phyloP scores from a whole-genome alignment of 2,329 filamentous ascomycete species.

The Paradendryphiella salina region DNA sequence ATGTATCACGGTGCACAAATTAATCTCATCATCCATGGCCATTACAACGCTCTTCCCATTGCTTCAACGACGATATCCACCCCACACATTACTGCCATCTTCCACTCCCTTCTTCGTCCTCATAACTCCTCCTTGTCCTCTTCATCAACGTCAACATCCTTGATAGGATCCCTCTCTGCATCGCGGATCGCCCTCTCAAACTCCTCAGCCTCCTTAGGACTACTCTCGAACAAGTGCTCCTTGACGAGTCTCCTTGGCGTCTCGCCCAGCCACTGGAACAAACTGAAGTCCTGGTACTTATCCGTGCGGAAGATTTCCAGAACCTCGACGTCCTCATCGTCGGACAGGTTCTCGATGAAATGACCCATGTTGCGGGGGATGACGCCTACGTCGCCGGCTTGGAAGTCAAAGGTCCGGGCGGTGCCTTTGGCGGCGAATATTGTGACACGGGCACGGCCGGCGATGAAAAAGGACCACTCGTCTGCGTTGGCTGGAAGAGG shows the following conservation, averaged over 20 bases:
- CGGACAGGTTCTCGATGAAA: constrained; percentile 76
- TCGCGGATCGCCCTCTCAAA: constrained; percentile 66
- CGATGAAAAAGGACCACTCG: constrained; percentile 80
- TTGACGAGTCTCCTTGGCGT: constrained; percentile 67
- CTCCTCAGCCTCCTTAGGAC: constrained; percentile 62
- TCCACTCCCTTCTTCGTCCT: neutral
- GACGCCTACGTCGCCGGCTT: constrained; percentile 74
- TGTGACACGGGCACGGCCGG: constrained; percentile 71
- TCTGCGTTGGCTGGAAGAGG: constrained; percentile 60
- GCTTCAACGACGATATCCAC: too few relatives aligned
- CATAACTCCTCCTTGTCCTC: constrained; percentile 32
- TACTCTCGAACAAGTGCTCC: constrained; percentile 67
- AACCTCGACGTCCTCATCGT: constrained; percentile 74
- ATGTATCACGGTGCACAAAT: too few relatives aligned
- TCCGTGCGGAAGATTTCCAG: constrained; percentile 74
- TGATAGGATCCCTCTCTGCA: constrained; percentile 59
- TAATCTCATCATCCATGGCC: too few relatives aligned
- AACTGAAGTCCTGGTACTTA: constrained; percentile 71
- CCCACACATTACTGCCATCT: too few relatives aligned
- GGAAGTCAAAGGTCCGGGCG: constrained; percentile 76
- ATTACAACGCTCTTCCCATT: too few relatives aligned
- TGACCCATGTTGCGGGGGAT: constrained; percentile 77
- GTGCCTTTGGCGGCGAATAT: constrained; percentile 71
- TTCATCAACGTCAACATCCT: constrained; percentile 34
- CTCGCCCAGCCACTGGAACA: constrained; percentile 77